Conservation (phyloP, 345 rosid species). For the Euphorbia lathyris region DNA sequence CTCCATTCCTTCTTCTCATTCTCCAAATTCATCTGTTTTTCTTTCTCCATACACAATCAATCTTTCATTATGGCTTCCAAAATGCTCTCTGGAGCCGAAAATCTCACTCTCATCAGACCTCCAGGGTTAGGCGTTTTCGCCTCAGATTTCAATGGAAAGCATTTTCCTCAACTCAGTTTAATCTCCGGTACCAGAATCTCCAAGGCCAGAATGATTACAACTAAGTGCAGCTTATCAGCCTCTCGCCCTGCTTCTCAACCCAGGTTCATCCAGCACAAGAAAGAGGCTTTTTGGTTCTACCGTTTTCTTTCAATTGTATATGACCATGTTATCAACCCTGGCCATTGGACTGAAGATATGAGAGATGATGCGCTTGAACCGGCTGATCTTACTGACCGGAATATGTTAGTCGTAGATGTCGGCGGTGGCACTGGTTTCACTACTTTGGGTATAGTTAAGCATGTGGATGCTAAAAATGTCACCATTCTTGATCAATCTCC, state of each 20-base stretch:
- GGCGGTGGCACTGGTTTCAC: conserved; percentile 99
- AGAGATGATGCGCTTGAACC: conserved; percentile 96
- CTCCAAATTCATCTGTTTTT: too few relatives aligned
- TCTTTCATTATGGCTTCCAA: conserved; percentile 55
- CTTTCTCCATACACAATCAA: too few relatives aligned
- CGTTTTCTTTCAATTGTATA: conserved; percentile 90
- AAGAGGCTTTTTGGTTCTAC: conserved; percentile 98
- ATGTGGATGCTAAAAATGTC: conserved; percentile 92
- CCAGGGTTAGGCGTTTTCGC: conserved; percentile 37
- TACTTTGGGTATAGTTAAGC: conserved; percentile 90
- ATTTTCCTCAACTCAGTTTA: conserved; percentile 31
- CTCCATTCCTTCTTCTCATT: too few relatives aligned
- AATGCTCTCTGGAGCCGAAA: conserved; percentile 64
- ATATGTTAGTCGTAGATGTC: conserved; percentile 88
- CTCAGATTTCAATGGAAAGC: conserved; percentile 45
- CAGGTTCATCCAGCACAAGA: conserved; percentile 95
- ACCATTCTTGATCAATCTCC: conserved; percentile 97
- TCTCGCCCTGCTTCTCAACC: conserved; percentile 92
- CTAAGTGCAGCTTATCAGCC: conserved; percentile 67
- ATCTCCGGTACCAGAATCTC: conserved; percentile 28
- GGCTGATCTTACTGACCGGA: conserved; percentile 71
- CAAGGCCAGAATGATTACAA: conserved; percentile 28
- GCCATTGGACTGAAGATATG: conserved; percentile 99
- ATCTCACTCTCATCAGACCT: conserved; percentile 38
- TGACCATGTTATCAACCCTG: conserved; percentile 88